A percentile compares a stretch with the other conserved stretches of the same genome.
Evolutionary conservation across 371 early-diverging fungal genomes (phyloP).

Genomic region (Encephalitozoon romaleae): DNA sequence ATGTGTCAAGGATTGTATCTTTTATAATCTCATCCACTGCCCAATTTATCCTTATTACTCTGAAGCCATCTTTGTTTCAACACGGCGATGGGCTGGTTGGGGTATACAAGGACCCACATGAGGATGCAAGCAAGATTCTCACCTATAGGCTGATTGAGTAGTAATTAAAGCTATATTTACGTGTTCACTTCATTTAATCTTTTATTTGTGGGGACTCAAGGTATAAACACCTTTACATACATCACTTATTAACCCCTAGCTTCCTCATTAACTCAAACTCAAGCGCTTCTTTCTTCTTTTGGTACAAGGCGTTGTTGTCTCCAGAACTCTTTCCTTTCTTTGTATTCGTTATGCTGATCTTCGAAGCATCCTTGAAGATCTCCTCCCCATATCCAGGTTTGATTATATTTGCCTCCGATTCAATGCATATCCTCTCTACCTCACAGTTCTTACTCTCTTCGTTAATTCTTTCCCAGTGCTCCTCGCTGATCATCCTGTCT

Average conservation of each 20-base stretch:
- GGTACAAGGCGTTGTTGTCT: not conserved
- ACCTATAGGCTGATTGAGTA: conserved; percentile 11
- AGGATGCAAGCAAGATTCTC: conserved; percentile 5
- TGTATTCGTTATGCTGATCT: not conserved
- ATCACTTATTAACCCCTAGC: not conserved
- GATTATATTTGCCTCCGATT: conserved; percentile 8
- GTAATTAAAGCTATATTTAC: not conserved
- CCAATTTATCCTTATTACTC: conserved; percentile 95
- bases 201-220: not conserved
- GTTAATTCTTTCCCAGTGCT: conserved; percentile 12
- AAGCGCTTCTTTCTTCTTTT: not conserved
- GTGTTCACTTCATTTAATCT: not conserved
- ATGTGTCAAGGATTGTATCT: conserved; percentile 77
- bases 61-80: conserved; percentile 83
- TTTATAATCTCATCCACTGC: conserved; percentile 66
- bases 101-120: conserved; percentile 65
- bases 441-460: conserved; percentile 9
- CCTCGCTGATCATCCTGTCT: conserved; percentile 32
- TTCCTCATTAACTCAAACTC: not conserved
- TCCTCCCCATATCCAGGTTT: not conserved
- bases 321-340: not conserved
- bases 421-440: conserved; percentile 28
- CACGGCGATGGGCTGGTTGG: conserved; percentile 85
- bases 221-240: not conserved
- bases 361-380: not conserved